A percentile compares a stretch with the other conserved stretches of the same genome.
Conservation (phyloP, 2,329 filamentous ascomycete genomes). For the Fusarium neocosmosporiellum region DNA sequence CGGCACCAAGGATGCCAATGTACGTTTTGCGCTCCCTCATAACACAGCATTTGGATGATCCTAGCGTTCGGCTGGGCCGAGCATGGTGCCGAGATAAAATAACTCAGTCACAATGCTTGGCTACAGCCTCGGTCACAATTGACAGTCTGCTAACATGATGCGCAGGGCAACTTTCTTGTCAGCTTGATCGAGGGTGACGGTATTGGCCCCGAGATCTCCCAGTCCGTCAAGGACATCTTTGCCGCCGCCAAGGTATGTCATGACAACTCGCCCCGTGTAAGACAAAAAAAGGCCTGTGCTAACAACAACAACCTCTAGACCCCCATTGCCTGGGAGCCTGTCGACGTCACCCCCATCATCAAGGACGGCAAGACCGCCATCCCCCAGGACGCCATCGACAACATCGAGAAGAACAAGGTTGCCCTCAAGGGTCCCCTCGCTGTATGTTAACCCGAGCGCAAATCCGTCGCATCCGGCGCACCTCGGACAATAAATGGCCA, state of each 20-base stretch:
- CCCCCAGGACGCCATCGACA: slow-evolving; percentile 90
- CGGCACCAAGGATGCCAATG: slow-evolving; percentile 87
- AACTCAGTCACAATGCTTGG: slow-evolving; percentile 50
- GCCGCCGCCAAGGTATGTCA: slow-evolving; percentile 84
- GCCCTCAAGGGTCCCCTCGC: slow-evolving; percentile 98
- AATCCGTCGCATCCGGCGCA: slow-evolving; percentile 10
- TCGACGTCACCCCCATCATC: slow-evolving; percentile 93
- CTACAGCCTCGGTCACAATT: slow-evolving; percentile 23
- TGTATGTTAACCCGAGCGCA: slow-evolving; percentile 62
- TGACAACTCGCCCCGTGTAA: slow-evolving; percentile 20
- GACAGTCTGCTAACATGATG: slow-evolving; percentile 40
- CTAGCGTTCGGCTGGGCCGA: slow-evolving; percentile 42
- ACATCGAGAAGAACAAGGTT: slow-evolving; percentile 94
- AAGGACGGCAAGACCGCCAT: slow-evolving; percentile 97
- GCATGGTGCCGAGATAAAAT: slow-evolving; percentile 51
- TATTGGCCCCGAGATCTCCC: slow-evolving; percentile 96
- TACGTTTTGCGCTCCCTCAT: slow-evolving; percentile 61
- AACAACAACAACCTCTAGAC: slow-evolving; percentile 63
- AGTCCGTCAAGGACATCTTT: slow-evolving; percentile 99
- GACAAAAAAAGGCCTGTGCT: slow-evolving; percentile 28
- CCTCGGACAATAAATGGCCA: background rate
- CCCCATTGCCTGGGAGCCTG: slow-evolving; percentile 95
- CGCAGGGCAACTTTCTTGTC: slow-evolving; percentile 92
- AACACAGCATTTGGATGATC: slow-evolving; percentile 13
- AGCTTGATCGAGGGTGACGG: slow-evolving; percentile 99